A percentile compares a stretch with the other conserved stretches of the same genome.
phyloP scores from a whole-genome alignment of 345 rosid species.

The Carallia brachiata region DNA sequence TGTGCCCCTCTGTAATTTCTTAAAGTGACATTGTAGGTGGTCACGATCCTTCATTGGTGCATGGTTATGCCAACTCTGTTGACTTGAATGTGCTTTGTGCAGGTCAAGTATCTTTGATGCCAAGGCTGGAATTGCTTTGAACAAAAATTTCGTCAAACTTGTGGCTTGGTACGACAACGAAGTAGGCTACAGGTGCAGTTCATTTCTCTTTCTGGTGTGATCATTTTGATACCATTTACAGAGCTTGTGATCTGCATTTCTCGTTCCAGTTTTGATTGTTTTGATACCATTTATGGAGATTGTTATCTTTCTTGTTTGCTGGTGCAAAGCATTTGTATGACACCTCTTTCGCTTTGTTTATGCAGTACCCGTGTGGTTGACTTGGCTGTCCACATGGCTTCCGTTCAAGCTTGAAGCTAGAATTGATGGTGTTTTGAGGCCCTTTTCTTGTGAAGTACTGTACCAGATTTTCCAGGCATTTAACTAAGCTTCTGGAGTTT shows the following conservation, averaged over 20 bases:
- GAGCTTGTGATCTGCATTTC: too few relatives aligned
- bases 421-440: background rate
- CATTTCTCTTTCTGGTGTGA: background rate
- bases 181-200: slow-evolving; percentile 72
- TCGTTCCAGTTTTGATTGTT: background rate
- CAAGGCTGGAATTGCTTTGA: slow-evolving; percentile 81
- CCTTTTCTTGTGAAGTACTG: background rate
- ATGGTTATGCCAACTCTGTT: background rate
- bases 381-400: slow-evolving; percentile 69
- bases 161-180: slow-evolving; percentile 92
- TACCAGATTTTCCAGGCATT: background rate
- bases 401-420: background rate
- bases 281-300: background rate
- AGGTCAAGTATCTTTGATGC: slow-evolving; percentile 91
- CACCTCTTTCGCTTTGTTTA: background rate
- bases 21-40: too few relatives aligned
- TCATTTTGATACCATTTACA: background rate
- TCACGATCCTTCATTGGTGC: too few relatives aligned
- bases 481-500: background rate
- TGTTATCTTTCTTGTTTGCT: too few relatives aligned
- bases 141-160: slow-evolving; percentile 55
- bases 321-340: background rate
- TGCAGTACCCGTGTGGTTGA: slow-evolving; percentile 69
- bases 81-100: background rate
- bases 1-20: too few relatives aligned